phyloP scores from a whole-genome alignment of 306 rosid genomes.

The Arachis stenosperma region DNA sequence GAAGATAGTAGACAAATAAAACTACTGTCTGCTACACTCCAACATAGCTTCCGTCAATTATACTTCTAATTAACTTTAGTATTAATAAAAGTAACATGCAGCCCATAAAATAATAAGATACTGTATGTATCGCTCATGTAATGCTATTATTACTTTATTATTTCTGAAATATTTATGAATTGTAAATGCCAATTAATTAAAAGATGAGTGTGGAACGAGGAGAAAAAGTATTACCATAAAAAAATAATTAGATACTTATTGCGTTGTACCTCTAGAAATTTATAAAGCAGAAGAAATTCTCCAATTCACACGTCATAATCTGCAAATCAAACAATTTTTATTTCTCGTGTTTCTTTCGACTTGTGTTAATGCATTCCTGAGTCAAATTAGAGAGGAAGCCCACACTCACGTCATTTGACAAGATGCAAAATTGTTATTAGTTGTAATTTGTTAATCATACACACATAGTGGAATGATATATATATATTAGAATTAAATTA shows the following conservation, averaged over 20 bases:
- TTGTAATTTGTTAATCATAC: conserved; percentile 8
- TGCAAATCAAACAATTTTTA: conserved; percentile 22
- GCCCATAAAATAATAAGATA: conserved; percentile 3
- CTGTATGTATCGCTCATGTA: background rate
- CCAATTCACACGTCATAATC: conserved; percentile 22
- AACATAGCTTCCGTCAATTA: conserved; percentile 27
- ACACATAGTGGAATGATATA: background rate
- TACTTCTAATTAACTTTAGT: background rate
- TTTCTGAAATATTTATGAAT: conserved; percentile 9
- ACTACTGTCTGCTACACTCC: conserved; percentile 34
- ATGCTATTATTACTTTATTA: background rate
- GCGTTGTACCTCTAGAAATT: conserved; percentile 1
- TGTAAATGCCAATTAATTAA: background rate
- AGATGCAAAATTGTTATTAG: conserved; percentile 13
- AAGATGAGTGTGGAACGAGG: background rate
- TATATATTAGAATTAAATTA: too few species aligned
- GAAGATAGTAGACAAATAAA: conserved; percentile 2
- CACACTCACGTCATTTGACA: conserved; percentile 36
- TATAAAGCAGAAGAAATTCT: conserved; percentile 18
- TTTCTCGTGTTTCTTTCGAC: conserved; percentile 17
- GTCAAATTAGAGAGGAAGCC: conserved; percentile 29
- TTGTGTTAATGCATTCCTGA: conserved; percentile 16
- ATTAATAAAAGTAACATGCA: background rate
- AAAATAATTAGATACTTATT: conserved; percentile 11
- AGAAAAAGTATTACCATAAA: conserved; percentile 4